Evolutionary conservation across 306 rosid genomes (phyloP).

Genomic region (Prunus campanulata): DNA sequence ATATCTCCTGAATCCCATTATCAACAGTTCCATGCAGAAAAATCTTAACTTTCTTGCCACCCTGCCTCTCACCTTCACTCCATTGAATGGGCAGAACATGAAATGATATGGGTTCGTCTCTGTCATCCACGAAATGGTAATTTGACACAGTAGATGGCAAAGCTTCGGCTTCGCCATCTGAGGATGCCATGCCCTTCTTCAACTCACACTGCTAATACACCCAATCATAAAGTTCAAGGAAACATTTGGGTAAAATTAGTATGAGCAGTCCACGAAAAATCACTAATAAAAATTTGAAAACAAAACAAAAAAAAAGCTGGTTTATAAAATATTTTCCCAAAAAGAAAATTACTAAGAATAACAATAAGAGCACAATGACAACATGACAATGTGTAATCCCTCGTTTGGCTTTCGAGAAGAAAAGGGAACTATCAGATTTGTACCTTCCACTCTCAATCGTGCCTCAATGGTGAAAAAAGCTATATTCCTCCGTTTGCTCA

Average conservation of each 20-base stretch:
- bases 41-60: conserved; percentile 18
- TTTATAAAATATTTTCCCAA: neutral
- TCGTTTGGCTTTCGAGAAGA: neutral
- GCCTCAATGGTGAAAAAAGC: too few species aligned
- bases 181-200: conserved; percentile 43
- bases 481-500: too few species aligned
- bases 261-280: neutral
- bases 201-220: neutral
- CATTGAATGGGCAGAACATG: conserved; percentile 42
- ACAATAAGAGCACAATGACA: neutral
- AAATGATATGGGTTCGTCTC: conserved; percentile 37
- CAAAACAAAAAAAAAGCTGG: neutral
- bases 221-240: neutral
- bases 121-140: conserved; percentile 25
- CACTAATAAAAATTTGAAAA: neutral
- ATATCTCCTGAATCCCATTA: conserved; percentile 39
- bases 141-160: neutral
- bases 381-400: too few species aligned
- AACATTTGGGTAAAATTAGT: neutral
- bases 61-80: conserved; percentile 32
- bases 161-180: conserved; percentile 63
- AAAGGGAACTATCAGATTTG: neutral
- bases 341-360: neutral
- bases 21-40: conserved; percentile 40
- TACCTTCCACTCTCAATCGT: too few species aligned